phyloP scores from a whole-genome alignment of 2,329 filamentous ascomycete species.

The Alternaria solani region DNA sequence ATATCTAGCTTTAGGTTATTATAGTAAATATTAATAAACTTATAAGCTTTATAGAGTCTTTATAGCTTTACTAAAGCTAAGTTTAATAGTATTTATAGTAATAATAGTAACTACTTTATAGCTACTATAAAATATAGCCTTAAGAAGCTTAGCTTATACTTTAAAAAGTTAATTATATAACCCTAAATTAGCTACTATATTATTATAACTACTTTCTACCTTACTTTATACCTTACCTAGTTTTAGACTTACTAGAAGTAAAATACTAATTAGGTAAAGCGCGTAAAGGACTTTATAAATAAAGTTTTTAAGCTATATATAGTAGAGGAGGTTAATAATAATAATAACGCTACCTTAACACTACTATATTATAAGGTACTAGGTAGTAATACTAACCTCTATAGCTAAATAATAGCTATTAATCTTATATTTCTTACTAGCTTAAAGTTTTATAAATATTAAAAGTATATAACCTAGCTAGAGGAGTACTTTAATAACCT shows the following conservation, averaged over 20 bases:
- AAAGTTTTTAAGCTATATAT: no score
- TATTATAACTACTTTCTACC: no score
- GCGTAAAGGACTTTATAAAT: no score
- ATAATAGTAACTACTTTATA: background rate
- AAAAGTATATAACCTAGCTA: slow-evolving; percentile 12
- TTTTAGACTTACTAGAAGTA: no score
- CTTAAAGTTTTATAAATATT: slow-evolving; percentile 1
- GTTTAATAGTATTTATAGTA: background rate
- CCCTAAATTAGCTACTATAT: slow-evolving; percentile 1
- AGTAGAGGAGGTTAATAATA: background rate
- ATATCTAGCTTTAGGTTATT: slow-evolving; percentile 10
- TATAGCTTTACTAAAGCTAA: background rate
- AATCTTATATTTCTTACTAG: slow-evolving; percentile 4
- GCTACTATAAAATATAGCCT: background rate
- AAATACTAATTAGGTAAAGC: no score
- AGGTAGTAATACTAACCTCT: background rate
- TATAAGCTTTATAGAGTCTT: background rate
- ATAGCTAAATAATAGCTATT: slow-evolving; percentile 7
- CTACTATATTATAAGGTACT: background rate
- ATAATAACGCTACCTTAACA: background rate
- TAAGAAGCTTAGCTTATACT: background rate
- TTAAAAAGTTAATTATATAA: slow-evolving; percentile 4
- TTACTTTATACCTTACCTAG: no score
- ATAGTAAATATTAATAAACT: slow-evolving; percentile 13
- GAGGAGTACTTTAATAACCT: slow-evolving; percentile 13